Conservation (phyloP, 208 protist species). For the Trypanosoma vivax region DNA sequence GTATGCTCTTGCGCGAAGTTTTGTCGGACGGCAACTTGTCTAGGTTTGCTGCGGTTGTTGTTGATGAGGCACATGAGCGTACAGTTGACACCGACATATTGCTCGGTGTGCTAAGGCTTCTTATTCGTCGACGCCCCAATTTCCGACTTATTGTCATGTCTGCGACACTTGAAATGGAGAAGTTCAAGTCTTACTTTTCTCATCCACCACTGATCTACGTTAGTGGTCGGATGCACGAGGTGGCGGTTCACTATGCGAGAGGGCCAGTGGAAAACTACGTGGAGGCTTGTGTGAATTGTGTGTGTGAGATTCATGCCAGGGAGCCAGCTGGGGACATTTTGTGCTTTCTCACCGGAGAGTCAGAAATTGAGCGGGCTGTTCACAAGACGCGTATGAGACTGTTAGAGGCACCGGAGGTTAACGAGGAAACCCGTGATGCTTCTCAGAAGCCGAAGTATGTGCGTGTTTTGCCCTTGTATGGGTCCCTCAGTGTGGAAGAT, state of each 20-base stretch:
- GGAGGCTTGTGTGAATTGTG: constrained; percentile 54
- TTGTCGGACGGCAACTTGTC: constrained; percentile 87
- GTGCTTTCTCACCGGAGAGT: constrained; percentile 86
- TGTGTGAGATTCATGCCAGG: constrained; percentile 60
- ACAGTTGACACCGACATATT: constrained; percentile 98
- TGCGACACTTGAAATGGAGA: constrained; percentile 96
- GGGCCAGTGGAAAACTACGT: constrained; percentile 91
- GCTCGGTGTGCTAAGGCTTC: constrained; percentile 95
- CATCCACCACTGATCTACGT: constrained; percentile 94
- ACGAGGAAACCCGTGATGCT: background rate
- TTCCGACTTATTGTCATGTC: constrained; percentile 96
- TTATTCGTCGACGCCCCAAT: constrained; percentile 31
- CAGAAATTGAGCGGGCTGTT: constrained; percentile 78
- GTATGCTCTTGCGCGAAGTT: constrained; percentile 97
- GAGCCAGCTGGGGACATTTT: constrained; percentile 77
- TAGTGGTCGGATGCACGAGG: constrained; percentile 93
- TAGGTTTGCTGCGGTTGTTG: constrained; percentile 95
- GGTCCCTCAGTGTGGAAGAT: constrained; percentile 56
- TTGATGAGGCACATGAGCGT: constrained; percentile 99
- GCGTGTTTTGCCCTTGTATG: constrained; percentile 78
- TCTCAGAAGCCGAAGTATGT: constrained; percentile 19
- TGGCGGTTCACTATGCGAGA: constrained; percentile 73
- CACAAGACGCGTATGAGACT: constrained; percentile 22
- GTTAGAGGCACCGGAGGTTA: background rate
- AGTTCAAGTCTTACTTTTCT: constrained; percentile 96